phyloP scores from a whole-genome alignment of 768 basidiomycete species.

The Tubosaeta brunneosetosa region DNA sequence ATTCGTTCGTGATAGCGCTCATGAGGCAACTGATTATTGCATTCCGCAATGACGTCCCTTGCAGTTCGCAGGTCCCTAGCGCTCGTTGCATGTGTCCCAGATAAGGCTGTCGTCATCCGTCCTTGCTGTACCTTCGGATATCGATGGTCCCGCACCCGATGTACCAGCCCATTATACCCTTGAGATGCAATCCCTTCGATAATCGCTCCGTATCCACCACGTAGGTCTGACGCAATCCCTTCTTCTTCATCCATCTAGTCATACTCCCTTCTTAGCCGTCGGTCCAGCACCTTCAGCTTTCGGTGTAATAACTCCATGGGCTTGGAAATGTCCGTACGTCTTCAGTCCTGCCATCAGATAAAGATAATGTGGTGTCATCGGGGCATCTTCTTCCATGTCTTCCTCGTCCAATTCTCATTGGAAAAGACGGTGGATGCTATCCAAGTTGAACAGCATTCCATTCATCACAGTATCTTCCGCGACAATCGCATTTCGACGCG shows the following conservation, averaged over 20 bases:
- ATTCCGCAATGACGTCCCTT: too few relatives aligned
- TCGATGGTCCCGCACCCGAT: too few relatives aligned
- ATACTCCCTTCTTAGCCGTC: too few relatives aligned
- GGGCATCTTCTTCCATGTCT: background rate
- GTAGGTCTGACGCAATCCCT: too few relatives aligned
- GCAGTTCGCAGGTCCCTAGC: background rate
- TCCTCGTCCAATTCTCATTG: background rate
- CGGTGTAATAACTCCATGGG: background rate
- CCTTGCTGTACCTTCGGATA: background rate
- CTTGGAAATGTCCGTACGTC: background rate
- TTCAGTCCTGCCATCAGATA: background rate
- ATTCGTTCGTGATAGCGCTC: background rate
- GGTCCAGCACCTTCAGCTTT: too few relatives aligned
- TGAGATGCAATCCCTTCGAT: too few relatives aligned
- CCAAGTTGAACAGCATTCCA: background rate
- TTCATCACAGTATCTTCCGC: background rate
- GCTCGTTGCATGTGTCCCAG: background rate
- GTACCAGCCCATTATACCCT: too few relatives aligned
- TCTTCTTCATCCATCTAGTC: too few relatives aligned
- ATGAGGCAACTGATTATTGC: background rate
- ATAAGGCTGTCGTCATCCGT: background rate
- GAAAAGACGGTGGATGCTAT: background rate
- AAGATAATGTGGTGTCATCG: background rate
- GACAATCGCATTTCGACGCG: background rate
- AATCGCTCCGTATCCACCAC: too few relatives aligned